These are phyloP conservation scores for Vickermania spadyakhi DNA, from an alignment of 208 protist genomes.

Conservation along the genomic window DNA sequence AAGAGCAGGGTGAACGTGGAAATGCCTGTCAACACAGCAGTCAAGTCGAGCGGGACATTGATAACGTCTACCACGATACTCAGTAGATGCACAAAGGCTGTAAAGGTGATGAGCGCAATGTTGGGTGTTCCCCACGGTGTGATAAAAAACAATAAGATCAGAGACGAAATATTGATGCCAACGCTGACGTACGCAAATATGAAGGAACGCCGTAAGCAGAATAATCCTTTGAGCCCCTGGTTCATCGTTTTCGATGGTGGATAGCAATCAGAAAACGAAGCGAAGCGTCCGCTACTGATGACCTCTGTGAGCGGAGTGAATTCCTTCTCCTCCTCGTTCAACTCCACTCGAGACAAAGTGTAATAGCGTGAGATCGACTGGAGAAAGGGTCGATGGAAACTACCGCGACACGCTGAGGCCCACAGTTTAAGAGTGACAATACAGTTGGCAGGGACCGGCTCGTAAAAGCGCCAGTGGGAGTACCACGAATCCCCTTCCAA, in stretches of 20 bases:
- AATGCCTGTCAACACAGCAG: slow-evolving; percentile 32
- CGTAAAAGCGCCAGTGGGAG: slow-evolving; percentile 37
- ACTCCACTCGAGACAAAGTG: neutral
- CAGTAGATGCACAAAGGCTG: slow-evolving; percentile 29
- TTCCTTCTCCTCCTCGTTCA: slow-evolving; percentile 5
- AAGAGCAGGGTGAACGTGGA: slow-evolving; percentile 16
- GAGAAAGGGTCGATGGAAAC: slow-evolving; percentile 3
- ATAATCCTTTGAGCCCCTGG: neutral
- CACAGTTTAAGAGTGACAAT: slow-evolving; percentile 15
- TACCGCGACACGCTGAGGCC: slow-evolving; percentile 19
- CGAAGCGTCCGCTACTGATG: slow-evolving; percentile 47
- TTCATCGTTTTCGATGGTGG: slow-evolving; percentile 8
- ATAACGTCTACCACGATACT: slow-evolving; percentile 36
- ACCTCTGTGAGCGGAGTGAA: slow-evolving; percentile 23
- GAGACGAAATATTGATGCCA: slow-evolving; percentile 5
- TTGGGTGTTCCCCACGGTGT: neutral
- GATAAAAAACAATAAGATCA: slow-evolving; percentile 10
- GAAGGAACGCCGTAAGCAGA: slow-evolving; percentile 11
- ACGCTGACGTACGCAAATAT: slow-evolving; percentile 39
- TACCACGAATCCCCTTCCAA: slow-evolving; percentile 63
- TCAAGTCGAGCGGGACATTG: slow-evolving; percentile 41
- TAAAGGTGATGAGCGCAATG: neutral
- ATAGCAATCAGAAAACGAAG: slow-evolving; percentile 46
- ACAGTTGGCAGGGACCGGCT: slow-evolving; percentile 23
- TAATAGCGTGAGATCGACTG: neutral